Conservation (phyloP, 1,284 basidiomycete species). For the Retiboletus flavoniger region DNA sequence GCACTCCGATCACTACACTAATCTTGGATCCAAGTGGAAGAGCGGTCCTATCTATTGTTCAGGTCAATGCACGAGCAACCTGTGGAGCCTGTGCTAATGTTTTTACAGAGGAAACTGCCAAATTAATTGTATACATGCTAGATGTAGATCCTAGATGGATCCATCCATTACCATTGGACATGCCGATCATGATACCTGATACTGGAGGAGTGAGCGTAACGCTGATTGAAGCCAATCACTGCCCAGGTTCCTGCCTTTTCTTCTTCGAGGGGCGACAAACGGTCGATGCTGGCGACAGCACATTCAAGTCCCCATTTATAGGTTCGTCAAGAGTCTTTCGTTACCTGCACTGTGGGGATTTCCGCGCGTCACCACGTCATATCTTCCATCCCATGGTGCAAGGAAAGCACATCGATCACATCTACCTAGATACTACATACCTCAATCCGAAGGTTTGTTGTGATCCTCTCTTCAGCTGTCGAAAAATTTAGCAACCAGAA, state of each 20-base stretch:
- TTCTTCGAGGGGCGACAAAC: slow-evolving; percentile 93
- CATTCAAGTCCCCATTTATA: slow-evolving; percentile 67
- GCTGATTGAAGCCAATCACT: slow-evolving; percentile 97
- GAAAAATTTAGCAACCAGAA: neutral
- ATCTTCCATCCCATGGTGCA: slow-evolving; percentile 78
- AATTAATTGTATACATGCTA: slow-evolving; percentile 87
- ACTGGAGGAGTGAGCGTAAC: slow-evolving; percentile 89
- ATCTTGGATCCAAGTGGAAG: slow-evolving; percentile 83
- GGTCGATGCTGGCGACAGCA: slow-evolving; percentile 79
- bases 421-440: slow-evolving; percentile 98
- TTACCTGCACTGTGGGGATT: slow-evolving; percentile 96
- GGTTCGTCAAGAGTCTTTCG: slow-evolving; percentile 74
- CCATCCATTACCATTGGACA: slow-evolving; percentile 80
- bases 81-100: neutral
- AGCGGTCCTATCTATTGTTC: slow-evolving; percentile 96
- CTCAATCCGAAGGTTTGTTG: slow-evolving; percentile 75
- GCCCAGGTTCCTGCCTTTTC: slow-evolving; percentile 92
- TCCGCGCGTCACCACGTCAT: slow-evolving; percentile 84
- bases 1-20: slow-evolving; percentile 94
- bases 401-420: slow-evolving; percentile 77
- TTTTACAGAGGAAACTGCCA: slow-evolving; percentile 67
- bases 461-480: neutral
- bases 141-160: slow-evolving; percentile 87
- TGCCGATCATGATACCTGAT: slow-evolving; percentile 71
- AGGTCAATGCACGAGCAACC: slow-evolving; percentile 26